Evolutionary conservation across 176 grass and related monocot species (phyloP).

Genomic region (Aegilops umbellulata): DNA sequence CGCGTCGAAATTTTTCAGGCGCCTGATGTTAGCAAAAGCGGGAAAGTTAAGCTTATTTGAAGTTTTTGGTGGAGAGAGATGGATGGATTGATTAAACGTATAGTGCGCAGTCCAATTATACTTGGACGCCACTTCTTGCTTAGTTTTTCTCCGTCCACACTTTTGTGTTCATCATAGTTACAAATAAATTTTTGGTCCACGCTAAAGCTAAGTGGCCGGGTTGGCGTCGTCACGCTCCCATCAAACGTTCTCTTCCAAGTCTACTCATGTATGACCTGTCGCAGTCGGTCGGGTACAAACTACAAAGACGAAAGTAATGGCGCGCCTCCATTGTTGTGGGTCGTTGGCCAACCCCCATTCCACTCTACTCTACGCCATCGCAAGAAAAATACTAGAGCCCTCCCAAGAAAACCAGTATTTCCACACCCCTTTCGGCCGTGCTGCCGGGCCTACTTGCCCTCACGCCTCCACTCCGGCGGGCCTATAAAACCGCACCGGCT

Average conservation of each 20-base stretch:
- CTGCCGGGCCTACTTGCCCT: background rate
- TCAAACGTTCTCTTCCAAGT: background rate
- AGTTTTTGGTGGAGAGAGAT: background rate
- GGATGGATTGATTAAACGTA: background rate
- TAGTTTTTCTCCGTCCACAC: background rate
- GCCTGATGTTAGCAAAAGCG: too few relatives aligned
- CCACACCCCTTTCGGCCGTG: background rate
- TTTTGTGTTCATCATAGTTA: background rate
- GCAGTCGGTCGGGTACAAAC: background rate
- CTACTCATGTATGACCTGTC: background rate
- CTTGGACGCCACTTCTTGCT: background rate
- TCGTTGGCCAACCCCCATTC: constrained; percentile 42
- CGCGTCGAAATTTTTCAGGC: too few relatives aligned
- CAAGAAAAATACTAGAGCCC: background rate
- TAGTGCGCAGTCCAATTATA: background rate
- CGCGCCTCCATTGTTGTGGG: constrained; percentile 42
- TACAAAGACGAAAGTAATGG: constrained; percentile 23
- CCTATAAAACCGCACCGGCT: constrained; percentile 7
- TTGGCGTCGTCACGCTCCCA: background rate
- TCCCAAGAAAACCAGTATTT: background rate
- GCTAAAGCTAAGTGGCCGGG: background rate
- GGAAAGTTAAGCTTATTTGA: background rate
- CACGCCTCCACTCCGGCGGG: constrained; percentile 34
- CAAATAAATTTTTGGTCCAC: background rate
- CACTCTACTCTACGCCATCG: background rate